Evolutionary conservation across 208 protist species (phyloP), one percentile per base, ranked within the genome.

Genomic region (Acanthamoeba castellanii): DNA sequence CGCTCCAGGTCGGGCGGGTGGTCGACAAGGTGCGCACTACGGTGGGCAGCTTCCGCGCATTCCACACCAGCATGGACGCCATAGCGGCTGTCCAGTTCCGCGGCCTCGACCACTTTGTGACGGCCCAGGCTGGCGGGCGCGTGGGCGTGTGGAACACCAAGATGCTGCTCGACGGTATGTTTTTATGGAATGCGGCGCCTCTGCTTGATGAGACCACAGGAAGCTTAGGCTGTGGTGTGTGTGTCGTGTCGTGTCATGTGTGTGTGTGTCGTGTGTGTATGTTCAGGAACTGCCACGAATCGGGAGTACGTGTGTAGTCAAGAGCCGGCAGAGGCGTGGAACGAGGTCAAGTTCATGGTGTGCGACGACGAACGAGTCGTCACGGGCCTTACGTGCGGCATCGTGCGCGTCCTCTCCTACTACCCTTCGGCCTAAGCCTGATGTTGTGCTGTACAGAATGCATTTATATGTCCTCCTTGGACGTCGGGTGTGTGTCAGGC

Each of bases 271-370:
- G 18, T 22, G 20, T 22, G 57, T 64, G 57, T 27, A 45, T 25
- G 68, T 6, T 11, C 68, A 76, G 68, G 68, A 32, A 22, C n/a
- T 4, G 74, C 37, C 5, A 42, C 37, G 27, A 82, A 82, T 8
- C 74, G 37, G 16, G 18, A 82, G 74, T 82, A 42, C 74, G 74
- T 55, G 42, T 82, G 74, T 37, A 82, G 74, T 37, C 74, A 82
- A 34, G 74, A 82, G 22, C 16, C 18, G 22, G 74, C 22, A 1
- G 37, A 82, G 37, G 22, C 74, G 74, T 82, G 74, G 74, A 82
- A 82, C 74, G 74, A 82, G 74, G 74, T 82, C 32, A 47, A 82
- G 42, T 82, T 82, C 74, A 82, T 82, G 74, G 42, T 18, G 14
- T 82, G 74, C 74, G 74, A 82, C 30, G 74, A 82, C 42, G 74